A percentile compares a stretch with the other conserved stretches of the same genome.
Conservation (phyloP, 2,329 filamentous ascomycete species). For the Fusarium redolens region DNA sequence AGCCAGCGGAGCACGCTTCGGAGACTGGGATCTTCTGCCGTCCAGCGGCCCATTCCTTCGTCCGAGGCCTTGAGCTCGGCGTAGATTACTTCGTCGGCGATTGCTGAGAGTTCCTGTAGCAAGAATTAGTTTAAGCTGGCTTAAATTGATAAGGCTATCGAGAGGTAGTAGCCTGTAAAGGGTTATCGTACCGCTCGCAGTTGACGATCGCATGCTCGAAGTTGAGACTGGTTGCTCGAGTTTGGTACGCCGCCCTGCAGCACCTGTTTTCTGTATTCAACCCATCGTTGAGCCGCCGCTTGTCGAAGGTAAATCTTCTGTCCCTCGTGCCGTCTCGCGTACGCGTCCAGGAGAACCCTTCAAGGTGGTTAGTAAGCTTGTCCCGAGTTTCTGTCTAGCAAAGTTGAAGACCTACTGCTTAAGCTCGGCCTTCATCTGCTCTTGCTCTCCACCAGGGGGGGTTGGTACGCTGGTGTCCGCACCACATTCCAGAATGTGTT, state of each 20-base stretch:
- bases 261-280: constrained; percentile 64
- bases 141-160: neutral
- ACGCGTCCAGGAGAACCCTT: constrained; percentile 70
- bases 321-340: constrained; percentile 69
- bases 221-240: constrained; percentile 59
- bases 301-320: constrained; percentile 74
- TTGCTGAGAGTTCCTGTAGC: constrained; percentile 62
- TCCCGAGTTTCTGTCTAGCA: neutral
- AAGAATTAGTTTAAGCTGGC: neutral
- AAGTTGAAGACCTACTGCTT: constrained; percentile 64
- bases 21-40: constrained; percentile 69
- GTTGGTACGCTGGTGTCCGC: constrained; percentile 70
- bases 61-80: constrained; percentile 65
- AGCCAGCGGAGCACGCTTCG: constrained; percentile 70
- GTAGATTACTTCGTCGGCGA: constrained; percentile 71
- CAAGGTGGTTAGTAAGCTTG: constrained; percentile 10
- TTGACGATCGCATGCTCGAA: constrained; percentile 67
- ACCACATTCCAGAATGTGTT: constrained; percentile 72
- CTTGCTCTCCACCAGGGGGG: constrained; percentile 63
- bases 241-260: constrained; percentile 64
- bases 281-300: constrained; percentile 69
- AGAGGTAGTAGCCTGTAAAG: neutral
- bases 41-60: constrained; percentile 69
- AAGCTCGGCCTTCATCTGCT: constrained; percentile 71
- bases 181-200: constrained; percentile 63